These are phyloP conservation scores for Aureobasidium pullulans DNA, from an alignment of 2,329 filamentous ascomycete species.

Conservation along the genomic window DNA sequence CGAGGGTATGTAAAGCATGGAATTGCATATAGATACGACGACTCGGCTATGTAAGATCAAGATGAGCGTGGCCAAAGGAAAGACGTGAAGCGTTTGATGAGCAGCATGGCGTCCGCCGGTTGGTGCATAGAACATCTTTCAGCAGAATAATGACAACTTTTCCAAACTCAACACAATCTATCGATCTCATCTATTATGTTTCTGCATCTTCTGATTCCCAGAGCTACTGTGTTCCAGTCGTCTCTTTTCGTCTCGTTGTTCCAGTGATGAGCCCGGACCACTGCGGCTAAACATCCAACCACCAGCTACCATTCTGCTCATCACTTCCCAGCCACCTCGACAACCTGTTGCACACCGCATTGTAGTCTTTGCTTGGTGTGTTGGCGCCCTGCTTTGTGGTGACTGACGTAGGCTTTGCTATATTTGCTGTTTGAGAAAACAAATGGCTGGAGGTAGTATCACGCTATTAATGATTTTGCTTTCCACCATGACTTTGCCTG, in stretches of 20 bases:
- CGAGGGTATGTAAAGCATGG: constrained; percentile 71
- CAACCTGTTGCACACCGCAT: constrained; percentile 9
- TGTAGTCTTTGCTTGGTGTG: constrained; percentile 8
- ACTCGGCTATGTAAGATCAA: constrained; percentile 9
- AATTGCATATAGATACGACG: not conserved
- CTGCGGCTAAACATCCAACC: not conserved
- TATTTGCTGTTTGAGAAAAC: constrained; percentile 1
- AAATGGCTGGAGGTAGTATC: constrained; percentile 10
- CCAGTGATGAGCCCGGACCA: constrained; percentile 7
- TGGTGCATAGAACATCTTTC: constrained; percentile 11
- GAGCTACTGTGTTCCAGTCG: not conserved
- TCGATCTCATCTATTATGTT: not conserved
- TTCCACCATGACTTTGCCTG: not conserved
- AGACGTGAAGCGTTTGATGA: not conserved
- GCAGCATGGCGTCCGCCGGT: constrained; percentile 8
- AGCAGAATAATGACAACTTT: constrained; percentile 11
- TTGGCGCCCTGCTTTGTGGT: not conserved
- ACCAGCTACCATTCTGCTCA: constrained; percentile 1
- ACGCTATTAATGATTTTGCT: constrained; percentile 9
- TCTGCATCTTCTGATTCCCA: not conserved
- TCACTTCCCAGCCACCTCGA: constrained; percentile 13
- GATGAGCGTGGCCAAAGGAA: not conserved
- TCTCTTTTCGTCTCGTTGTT: not conserved
- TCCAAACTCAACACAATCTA: not conserved
- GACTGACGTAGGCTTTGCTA: constrained; percentile 9